A percentile compares a stretch with the other conserved stretches of the same genome.
These are phyloP conservation scores for Plectosphaerella plurivora DNA, from an alignment of 2,329 filamentous ascomycete genomes.

Conservation along the genomic window DNA sequence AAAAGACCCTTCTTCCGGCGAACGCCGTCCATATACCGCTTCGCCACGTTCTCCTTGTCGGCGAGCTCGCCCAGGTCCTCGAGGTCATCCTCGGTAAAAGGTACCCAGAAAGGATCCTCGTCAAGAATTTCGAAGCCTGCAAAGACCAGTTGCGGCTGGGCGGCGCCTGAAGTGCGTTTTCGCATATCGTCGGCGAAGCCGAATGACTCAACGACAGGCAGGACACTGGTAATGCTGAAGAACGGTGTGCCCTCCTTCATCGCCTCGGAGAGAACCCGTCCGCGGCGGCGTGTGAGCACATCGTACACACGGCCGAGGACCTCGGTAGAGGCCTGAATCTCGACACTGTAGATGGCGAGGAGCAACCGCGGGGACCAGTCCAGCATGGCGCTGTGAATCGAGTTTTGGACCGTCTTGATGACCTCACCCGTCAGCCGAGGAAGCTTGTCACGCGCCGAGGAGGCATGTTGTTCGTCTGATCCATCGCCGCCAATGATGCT, in stretches of 20 bases:
- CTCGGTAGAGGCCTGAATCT: slow-evolving; percentile 94
- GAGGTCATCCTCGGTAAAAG: slow-evolving; percentile 90
- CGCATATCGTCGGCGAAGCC: slow-evolving; percentile 96
- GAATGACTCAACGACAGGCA: slow-evolving; percentile 93
- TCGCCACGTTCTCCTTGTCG: slow-evolving; percentile 92
- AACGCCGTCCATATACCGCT: slow-evolving; percentile 91
- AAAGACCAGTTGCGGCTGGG: slow-evolving; percentile 90
- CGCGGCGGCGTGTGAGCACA: slow-evolving; percentile 91
- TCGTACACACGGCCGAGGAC: slow-evolving; percentile 94
- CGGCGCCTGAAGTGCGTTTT: slow-evolving; percentile 85
- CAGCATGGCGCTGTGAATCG: slow-evolving; percentile 80
- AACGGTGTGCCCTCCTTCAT: slow-evolving; percentile 96
- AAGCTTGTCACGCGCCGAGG: slow-evolving; percentile 60
- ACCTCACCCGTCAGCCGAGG: slow-evolving; percentile 87
- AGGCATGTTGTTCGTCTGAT: slow-evolving; percentile 38
- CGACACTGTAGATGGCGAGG: slow-evolving; percentile 95
- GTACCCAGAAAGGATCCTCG: slow-evolving; percentile 97
- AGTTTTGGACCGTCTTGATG: slow-evolving; percentile 81
- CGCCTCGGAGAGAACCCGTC: slow-evolving; percentile 81
- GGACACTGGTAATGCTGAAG: slow-evolving; percentile 83
- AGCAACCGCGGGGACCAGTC: slow-evolving; percentile 96
- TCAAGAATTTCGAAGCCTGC: slow-evolving; percentile 89
- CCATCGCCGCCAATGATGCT: slow-evolving; percentile 45
- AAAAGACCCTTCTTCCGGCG: slow-evolving; percentile 82
- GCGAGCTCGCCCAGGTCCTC: slow-evolving; percentile 94